A percentile compares a stretch with the other conserved stretches of the same genome.
phyloP scores from a whole-genome alignment of 192 early-diverging fungal genomes.

The Coemansia sp. region DNA sequence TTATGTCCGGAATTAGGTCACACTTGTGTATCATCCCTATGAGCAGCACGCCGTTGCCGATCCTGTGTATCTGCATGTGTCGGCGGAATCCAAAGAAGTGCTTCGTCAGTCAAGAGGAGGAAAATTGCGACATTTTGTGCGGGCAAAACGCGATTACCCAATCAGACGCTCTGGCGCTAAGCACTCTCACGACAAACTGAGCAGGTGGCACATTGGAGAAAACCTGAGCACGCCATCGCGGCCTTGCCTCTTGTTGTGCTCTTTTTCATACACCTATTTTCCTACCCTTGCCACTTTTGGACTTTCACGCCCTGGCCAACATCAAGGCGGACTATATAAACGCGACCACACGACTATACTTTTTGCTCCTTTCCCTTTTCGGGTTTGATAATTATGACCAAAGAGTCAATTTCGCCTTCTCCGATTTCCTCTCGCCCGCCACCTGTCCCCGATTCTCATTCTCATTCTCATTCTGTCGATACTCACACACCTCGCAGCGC shows the following conservation, averaged over 20 bases:
- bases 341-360: background rate
- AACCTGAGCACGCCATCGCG: background rate
- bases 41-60: background rate
- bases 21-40: background rate
- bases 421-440: conserved; percentile 8
- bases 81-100: background rate
- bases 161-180: background rate
- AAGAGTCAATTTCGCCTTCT: conserved; percentile 12
- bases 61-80: background rate
- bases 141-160: conserved; percentile 1
- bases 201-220: background rate
- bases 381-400: conserved; percentile 14
- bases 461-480: background rate
- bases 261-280: background rate
- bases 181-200: background rate
- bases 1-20: background rate
- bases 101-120: background rate
- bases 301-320: background rate
- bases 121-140: conserved; percentile 14
- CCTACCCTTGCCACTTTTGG: background rate
- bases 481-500: background rate
- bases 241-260: background rate
- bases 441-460: background rate
- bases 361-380: background rate
- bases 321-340: conserved; percentile 9